These are phyloP conservation scores for Ganoderma leucocontextum DNA, from an alignment of 1,284 basidiomycete species.

Conservation along the genomic window DNA sequence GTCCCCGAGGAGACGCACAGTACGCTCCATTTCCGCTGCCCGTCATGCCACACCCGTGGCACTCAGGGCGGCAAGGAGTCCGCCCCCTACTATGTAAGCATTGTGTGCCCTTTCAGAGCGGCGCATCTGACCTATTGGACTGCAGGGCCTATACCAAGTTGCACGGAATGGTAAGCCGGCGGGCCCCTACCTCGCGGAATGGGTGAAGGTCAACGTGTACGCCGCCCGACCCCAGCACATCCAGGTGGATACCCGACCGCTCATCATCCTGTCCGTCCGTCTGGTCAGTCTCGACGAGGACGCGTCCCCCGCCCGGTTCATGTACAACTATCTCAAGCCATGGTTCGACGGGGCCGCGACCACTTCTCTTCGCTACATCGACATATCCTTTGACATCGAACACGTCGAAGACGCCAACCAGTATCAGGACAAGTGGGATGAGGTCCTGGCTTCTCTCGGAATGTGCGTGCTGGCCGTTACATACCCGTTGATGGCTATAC, in stretches of 20 bases:
- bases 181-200: not conserved
- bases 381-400: not conserved
- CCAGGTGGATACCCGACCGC: not conserved
- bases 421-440: not conserved
- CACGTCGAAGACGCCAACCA: not conserved
- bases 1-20: not conserved
- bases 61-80: not conserved
- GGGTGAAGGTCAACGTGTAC: not conserved
- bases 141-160: not conserved
- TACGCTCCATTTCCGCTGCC: not conserved
- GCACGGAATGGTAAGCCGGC: not conserved
- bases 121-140: no score
- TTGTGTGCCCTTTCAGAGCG: no score
- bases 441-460: no score
- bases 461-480: no score
- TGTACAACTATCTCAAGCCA: not conserved
- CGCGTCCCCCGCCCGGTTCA: not conserved
- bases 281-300: not conserved
- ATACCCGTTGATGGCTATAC: no score
- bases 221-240: not conserved
- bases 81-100: not conserved
- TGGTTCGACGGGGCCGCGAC: not conserved
- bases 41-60: not conserved
- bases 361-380: not conserved
- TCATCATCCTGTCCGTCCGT: not conserved